A percentile compares a stretch with the other conserved stretches of the same genome.
Evolutionary conservation across 2,329 filamentous ascomycete species (phyloP).

Genomic region (Penicillium sp.): DNA sequence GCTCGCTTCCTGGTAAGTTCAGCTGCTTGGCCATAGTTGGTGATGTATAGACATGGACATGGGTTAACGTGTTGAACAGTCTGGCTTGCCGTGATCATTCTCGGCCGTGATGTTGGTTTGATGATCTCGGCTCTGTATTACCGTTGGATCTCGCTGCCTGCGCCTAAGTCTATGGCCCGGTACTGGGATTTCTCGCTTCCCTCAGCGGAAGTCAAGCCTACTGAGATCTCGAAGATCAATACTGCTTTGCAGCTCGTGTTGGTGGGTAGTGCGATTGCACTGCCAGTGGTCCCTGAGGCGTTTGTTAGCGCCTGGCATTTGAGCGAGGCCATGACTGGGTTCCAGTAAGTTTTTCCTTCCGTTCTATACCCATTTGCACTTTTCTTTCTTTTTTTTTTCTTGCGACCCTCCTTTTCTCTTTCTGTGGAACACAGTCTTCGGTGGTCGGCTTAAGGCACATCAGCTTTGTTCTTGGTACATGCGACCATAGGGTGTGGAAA

Average conservation of each 20-base stretch:
- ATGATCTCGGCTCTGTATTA: constrained; percentile 89
- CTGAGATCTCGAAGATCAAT: constrained; percentile 62
- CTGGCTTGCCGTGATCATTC: constrained; percentile 84
- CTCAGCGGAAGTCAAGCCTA: constrained; percentile 46
- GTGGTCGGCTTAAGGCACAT: constrained; percentile 17
- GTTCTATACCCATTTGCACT: neutral
- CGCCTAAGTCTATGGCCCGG: constrained; percentile 83
- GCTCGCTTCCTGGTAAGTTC: constrained; percentile 67
- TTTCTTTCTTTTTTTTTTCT: neutral
- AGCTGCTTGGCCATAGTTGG: neutral
- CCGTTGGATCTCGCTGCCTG: constrained; percentile 87
- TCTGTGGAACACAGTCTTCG: neutral
- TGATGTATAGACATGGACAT: neutral
- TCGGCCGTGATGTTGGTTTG: constrained; percentile 81
- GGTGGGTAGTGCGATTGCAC: constrained; percentile 76
- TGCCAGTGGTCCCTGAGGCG: constrained; percentile 65
- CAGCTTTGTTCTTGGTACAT: constrained; percentile 25
- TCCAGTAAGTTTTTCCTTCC: constrained; percentile 38
- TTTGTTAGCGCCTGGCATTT: constrained; percentile 53
- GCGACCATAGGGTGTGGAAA: constrained; percentile 48
- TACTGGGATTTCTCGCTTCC: constrained; percentile 97
- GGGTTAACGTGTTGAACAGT: constrained; percentile 46
- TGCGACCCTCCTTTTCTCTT: neutral
- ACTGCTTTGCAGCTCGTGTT: constrained; percentile 86
- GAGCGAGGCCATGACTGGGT: constrained; percentile 58